Evolutionary conservation across 148 eudicot species (phyloP).

Genomic region (Gaultheria prostrata): DNA sequence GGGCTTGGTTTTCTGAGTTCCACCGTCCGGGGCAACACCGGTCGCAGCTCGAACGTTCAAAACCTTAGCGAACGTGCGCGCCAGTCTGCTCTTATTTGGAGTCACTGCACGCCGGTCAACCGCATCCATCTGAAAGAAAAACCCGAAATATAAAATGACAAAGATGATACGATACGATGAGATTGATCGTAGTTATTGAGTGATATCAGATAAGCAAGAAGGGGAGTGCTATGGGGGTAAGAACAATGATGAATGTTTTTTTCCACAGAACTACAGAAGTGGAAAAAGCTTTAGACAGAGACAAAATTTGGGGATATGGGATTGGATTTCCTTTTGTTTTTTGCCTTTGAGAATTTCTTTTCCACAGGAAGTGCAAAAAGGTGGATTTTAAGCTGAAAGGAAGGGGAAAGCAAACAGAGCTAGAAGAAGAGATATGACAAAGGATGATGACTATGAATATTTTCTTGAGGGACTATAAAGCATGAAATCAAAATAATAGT

Average conservation of each 20-base stretch:
- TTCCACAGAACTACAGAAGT: conserved; percentile 28
- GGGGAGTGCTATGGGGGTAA: conserved; percentile 13
- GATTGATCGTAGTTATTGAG: conserved; percentile 9
- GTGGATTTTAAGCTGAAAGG: conserved; percentile 23
- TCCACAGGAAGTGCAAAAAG: conserved; percentile 21
- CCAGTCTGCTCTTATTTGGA: conserved; percentile 54
- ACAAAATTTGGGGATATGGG: conserved; percentile 28
- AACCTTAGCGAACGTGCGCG: conserved; percentile 73
- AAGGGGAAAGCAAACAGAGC: conserved; percentile 13
- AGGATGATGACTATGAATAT: background rate
- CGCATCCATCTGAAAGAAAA: conserved; percentile 59
- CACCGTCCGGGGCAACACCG: conserved; percentile 53
- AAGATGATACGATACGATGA: background rate
- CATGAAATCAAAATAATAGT: background rate
- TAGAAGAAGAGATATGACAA: conserved; percentile 3
- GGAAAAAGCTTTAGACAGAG: conserved; percentile 51
- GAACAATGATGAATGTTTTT: conserved; percentile 23
- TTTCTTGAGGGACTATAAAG: background rate
- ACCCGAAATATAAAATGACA: background rate
- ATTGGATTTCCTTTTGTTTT: conserved; percentile 26
- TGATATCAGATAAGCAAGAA: conserved; percentile 16
- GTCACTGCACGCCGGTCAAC: conserved; percentile 29
- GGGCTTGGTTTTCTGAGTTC: conserved; percentile 39
- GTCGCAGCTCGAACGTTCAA: conserved; percentile 51
- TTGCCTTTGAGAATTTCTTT: conserved; percentile 15